phyloP scores from a whole-genome alignment of 192 early-diverging fungal species.

The Linnemannia exigua region DNA sequence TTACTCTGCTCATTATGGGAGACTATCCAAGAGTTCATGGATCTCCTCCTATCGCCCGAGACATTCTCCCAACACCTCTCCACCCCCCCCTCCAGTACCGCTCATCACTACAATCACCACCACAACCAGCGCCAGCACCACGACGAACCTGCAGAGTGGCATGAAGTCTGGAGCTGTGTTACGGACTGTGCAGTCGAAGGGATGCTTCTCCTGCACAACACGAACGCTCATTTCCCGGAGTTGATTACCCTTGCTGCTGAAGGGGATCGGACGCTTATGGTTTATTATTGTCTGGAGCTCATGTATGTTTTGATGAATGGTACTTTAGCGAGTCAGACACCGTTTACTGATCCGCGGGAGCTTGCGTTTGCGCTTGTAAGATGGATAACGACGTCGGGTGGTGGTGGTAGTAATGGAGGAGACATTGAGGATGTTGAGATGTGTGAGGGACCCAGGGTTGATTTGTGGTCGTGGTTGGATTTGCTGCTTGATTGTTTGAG shows the following conservation, averaged over 20 bases:
- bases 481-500: not conserved
- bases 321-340: not conserved
- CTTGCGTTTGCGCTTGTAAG: not conserved
- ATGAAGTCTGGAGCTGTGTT: not conserved
- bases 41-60: not conserved
- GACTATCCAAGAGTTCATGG: not conserved
- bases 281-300: not conserved
- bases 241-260: not conserved
- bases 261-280: not conserved
- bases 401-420: not conserved
- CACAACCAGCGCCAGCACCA: not conserved
- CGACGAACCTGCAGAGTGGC: not conserved
- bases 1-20: not conserved
- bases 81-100: not conserved
- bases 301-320: not conserved
- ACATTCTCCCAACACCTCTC: not conserved
- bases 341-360: not conserved
- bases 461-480: not conserved
- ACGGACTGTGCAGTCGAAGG: not conserved
- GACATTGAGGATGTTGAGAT: not conserved
- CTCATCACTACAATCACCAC: not conserved
- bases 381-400: not conserved
- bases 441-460: not conserved
- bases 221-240: not conserved
- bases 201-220: not conserved